phyloP scores from a whole-genome alignment of 805 yeast genomes.

The Ogataea parapolymorpha region DNA sequence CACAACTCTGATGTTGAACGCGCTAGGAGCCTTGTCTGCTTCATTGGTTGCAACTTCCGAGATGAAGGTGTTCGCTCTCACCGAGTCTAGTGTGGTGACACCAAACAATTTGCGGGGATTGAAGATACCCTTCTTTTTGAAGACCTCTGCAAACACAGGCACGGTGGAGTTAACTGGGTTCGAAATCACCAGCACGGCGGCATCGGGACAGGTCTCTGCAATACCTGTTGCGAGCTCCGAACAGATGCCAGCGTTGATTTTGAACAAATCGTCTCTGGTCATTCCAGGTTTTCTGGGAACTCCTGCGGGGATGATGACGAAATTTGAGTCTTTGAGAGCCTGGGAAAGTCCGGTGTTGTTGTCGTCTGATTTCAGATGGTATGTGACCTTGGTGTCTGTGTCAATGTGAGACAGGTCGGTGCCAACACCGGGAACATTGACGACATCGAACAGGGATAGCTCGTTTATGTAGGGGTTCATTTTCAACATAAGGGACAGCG shows the following conservation, averaged over 20 bases:
- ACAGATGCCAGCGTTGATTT: constrained; percentile 54
- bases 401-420: constrained; percentile 82
- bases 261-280: constrained; percentile 62
- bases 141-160: constrained; percentile 56
- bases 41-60: constrained; percentile 48
- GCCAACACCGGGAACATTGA: constrained; percentile 81
- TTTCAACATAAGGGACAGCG: constrained; percentile 77
- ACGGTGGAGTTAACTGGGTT: constrained; percentile 63
- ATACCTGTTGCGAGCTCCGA: constrained; percentile 49
- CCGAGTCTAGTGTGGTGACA: constrained; percentile 57
- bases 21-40: constrained; percentile 40
- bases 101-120: constrained; percentile 54
- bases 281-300: constrained; percentile 64
- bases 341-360: constrained; percentile 31
- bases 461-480: constrained; percentile 59
- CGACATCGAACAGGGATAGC: constrained; percentile 80
- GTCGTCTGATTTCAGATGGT: constrained; percentile 39
- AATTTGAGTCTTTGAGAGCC: constrained; percentile 44
- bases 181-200: constrained; percentile 52
- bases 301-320: constrained; percentile 59
- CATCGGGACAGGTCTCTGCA: constrained; percentile 47
- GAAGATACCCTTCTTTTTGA: constrained; percentile 49
- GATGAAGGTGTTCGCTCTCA: constrained; percentile 74
- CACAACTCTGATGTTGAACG: constrained; percentile 65
- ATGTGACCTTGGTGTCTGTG: constrained; percentile 43